Percentiles rank a stretch among this genome's conserved stretches.
These are phyloP conservation scores for Coelastrella sp. DNA, from an alignment of 139 green algal species.

Conservation along the genomic window DNA sequence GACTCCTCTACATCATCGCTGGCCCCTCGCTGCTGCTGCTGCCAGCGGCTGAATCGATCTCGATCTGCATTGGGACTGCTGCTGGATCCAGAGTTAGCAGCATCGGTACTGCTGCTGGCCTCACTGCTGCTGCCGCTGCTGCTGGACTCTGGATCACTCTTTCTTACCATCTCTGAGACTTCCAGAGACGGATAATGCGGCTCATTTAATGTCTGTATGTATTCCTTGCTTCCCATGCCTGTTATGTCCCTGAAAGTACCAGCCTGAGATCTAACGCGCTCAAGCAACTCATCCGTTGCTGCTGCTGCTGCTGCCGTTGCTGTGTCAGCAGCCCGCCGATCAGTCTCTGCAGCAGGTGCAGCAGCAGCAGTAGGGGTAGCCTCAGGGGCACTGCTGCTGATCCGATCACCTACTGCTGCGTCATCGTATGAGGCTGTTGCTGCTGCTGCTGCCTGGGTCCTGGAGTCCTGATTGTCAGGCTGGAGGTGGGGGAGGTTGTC, in stretches of 20 bases:
- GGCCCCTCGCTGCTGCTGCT: neutral
- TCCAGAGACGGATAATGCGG: constrained; percentile 21
- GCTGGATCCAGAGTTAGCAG: neutral
- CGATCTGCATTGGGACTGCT: too few species aligned
- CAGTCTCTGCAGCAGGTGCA: neutral
- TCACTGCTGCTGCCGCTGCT: neutral
- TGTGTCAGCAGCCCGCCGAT: neutral
- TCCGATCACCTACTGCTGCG: neutral
- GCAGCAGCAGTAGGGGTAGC: neutral
- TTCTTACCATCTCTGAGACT: constrained; percentile 13
- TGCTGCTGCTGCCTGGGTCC: neutral
- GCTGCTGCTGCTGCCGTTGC: neutral
- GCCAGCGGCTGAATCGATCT: neutral
- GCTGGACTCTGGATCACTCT: neutral
- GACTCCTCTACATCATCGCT: neutral
- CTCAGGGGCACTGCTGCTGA: neutral
- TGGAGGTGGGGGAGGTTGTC: neutral
- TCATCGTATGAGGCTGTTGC: neutral
- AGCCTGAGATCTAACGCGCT: neutral
- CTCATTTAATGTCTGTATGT: constrained; percentile 28
- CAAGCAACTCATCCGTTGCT: constrained; percentile 15
- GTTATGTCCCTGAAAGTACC: constrained; percentile 3
- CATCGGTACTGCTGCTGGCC: neutral
- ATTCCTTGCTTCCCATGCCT: constrained; percentile 22
- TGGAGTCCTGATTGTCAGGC: neutral